These are phyloP conservation scores for Epichloe hybrida DNA, from an alignment of 2,329 filamentous ascomycete species.

Conservation along the genomic window DNA sequence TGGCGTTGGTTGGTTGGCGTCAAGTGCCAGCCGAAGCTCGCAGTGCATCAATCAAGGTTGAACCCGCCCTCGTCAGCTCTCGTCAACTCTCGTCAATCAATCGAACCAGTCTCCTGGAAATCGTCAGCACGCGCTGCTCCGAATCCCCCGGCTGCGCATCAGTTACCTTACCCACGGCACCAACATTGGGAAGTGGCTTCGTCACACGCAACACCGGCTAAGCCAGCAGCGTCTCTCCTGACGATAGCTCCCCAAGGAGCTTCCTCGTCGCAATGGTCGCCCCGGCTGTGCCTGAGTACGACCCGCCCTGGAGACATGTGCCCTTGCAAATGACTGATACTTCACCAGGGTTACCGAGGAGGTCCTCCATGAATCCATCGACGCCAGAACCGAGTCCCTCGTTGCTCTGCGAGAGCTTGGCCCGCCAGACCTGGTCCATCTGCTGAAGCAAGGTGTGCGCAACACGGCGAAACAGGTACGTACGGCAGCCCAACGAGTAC, in stretches of 20 bases:
- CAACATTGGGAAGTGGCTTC: background rate
- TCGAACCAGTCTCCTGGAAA: background rate
- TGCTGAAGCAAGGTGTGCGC: constrained; percentile 60
- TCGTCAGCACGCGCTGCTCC: background rate
- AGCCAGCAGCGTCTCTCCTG: background rate
- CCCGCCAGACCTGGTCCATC: constrained; percentile 87
- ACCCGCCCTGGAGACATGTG: background rate
- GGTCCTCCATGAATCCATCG: constrained; percentile 78
- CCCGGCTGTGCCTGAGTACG: constrained; percentile 65
- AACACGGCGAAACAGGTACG: constrained; percentile 43
- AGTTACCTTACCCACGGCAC: background rate
- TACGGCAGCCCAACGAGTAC: constrained; percentile 13
- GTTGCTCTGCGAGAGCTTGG: constrained; percentile 80
- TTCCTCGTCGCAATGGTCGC: constrained; percentile 45
- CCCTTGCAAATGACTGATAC: constrained; percentile 10
- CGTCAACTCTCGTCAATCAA: background rate
- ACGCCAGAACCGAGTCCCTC: constrained; percentile 82
- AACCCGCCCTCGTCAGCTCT: background rate
- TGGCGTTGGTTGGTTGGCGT: background rate
- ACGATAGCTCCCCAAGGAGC: constrained; percentile 4
- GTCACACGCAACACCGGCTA: background rate
- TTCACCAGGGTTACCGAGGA: constrained; percentile 74
- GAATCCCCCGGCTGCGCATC: background rate
- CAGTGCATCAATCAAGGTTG: background rate
- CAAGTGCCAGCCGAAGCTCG: background rate